Evolutionary conservation across 768 basidiomycete species (phyloP), one percentile per base, ranked within the genome.

Genomic region (Arthromyces matolae): DNA sequence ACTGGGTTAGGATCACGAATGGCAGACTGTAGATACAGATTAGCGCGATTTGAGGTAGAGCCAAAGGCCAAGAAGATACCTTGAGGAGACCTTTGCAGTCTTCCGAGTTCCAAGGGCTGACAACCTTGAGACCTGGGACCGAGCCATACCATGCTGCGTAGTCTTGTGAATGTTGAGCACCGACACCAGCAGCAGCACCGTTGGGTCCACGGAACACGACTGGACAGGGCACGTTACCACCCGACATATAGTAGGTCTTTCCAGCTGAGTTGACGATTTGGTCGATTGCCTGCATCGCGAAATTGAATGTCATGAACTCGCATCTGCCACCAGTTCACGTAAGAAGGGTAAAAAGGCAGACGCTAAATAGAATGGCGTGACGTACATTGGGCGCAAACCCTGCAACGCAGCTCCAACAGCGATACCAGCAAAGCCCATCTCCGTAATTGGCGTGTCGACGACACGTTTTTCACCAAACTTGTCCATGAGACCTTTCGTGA

Each of bases 231-330:
- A 97, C 94, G 62, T 93, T 97, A 55, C 96, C 96, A 49, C 96
- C 96, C 31, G 96, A 98, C 96, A 99, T 99, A 81, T 99, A 99
- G 72, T 97, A 94, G 4, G 96, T 99, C 78, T 98, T 99, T 51
- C 92, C 96, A 47, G 89, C 96, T n/a, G 96, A 98, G 80, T 99
- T 99, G 70, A 99, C 93, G 54, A 99, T 99, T 64, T 99, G 96
- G 73, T 99, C 96, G 67, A 99, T 98, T 49, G 96, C 94, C 72
- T 94, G 93, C 95, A 98, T 99, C 56, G 95, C 95, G 66, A 99
- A 98, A 79, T 99, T 98, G 79, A 95, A 98, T 13, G 95, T 98
- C 95, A 97, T 98, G 77, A 97, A 99, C 76, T 98, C 95, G 79
- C 94, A 97, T 62, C 90, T 93, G 50, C 25, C 31, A 20, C 27